Percentiles rank a stretch among this genome's conserved stretches.
Evolutionary conservation across 352 stramenopile genomes (phyloP).

Genomic region (Pythium plurisporium): DNA sequence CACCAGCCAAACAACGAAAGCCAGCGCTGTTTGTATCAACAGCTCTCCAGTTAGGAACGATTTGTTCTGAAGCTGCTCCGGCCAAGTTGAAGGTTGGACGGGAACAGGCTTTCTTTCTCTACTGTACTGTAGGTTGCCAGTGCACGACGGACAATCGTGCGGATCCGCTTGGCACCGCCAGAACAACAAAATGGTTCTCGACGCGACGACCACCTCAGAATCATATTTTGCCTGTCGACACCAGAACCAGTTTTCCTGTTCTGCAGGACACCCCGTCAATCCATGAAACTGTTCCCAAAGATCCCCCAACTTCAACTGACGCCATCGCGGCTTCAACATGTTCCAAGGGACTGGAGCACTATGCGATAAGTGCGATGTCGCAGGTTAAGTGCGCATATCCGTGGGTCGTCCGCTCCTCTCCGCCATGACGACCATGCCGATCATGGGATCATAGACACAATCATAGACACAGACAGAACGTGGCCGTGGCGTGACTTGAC

Average conservation of each 20-base stretch:
- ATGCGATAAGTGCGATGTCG: neutral
- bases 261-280: neutral
- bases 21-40: neutral
- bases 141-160: neutral
- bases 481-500: neutral
- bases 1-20: too few relatives aligned
- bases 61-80: too few relatives aligned
- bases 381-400: neutral
- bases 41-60: neutral
- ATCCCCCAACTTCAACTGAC: constrained; percentile 5
- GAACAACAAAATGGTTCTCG: neutral
- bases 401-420: too few relatives aligned
- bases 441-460: constrained; percentile 5
- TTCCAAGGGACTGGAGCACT: neutral
- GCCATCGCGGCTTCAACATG: constrained; percentile 5
- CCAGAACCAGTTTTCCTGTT: neutral
- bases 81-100: constrained; percentile 4
- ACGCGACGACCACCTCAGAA: neutral
- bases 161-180: neutral
- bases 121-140: too few relatives aligned
- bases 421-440: neutral
- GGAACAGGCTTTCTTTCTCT: too few relatives aligned
- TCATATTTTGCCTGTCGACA: neutral
- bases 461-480: too few relatives aligned
- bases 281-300: neutral